Conservation (phyloP, 306 rosid species). For the Senna tora region DNA sequence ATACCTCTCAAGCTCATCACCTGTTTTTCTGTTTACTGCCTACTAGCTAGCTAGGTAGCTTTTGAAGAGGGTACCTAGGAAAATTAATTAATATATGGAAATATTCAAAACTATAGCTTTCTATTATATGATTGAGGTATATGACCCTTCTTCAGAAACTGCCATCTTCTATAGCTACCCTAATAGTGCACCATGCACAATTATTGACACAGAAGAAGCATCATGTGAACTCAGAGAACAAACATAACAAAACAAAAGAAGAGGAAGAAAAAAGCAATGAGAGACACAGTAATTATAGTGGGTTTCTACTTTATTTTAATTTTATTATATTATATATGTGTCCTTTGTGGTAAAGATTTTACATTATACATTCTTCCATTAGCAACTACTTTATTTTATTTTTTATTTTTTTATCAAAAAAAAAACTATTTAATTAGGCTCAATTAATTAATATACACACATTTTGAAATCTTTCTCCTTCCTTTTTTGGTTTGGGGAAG, state of each 20-base stretch:
- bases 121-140: conserved; percentile 22
- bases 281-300: background rate
- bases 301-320: background rate
- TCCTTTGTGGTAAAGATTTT: background rate
- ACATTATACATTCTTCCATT: conserved; percentile 18
- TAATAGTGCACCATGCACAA: background rate
- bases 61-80: background rate
- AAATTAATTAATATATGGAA: background rate
- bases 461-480: background rate
- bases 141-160: conserved; percentile 30
- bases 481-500: background rate
- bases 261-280: background rate
- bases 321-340: too few species aligned
- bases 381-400: too few species aligned
- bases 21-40: too few species aligned
- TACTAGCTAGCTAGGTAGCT: too few species aligned
- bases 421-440: conserved; percentile 23
- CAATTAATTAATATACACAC: background rate
- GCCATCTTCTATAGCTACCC: background rate
- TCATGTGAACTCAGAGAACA: conserved; percentile 5
- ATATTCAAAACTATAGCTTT: conserved; percentile 22
- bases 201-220: conserved; percentile 15
- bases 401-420: too few species aligned
- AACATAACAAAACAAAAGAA: background rate
- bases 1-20: too few species aligned